These are phyloP conservation scores for Corylus heterophylla DNA, from an alignment of 306 rosid species.

Conservation along the genomic window DNA sequence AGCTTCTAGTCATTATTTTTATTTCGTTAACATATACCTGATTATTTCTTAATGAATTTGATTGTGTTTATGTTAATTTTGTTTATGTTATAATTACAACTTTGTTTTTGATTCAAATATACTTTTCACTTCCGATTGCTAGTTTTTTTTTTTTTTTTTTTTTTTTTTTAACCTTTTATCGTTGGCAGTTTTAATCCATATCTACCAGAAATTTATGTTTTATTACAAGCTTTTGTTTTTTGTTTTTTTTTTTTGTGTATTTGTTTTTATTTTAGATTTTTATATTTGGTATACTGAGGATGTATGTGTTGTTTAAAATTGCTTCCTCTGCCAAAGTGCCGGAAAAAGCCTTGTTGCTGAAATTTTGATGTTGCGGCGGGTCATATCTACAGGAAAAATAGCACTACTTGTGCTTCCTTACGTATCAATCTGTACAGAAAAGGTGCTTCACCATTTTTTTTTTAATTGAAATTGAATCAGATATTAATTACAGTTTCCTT, in stretches of 20 bases:
- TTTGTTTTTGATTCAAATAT: neutral
- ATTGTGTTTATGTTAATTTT: neutral
- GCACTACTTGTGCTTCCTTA: slow-evolving; percentile 96
- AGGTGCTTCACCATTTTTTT: slow-evolving; percentile 65
- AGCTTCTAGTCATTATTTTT: too few relatives aligned
- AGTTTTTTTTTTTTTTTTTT: neutral
- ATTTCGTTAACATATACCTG: too few relatives aligned
- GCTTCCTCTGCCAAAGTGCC: slow-evolving; percentile 64
- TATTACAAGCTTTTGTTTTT: neutral
- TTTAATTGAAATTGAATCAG: slow-evolving; percentile 1
- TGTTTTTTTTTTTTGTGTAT: neutral
- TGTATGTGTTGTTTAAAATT: slow-evolving; percentile 26
- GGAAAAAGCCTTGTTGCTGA: slow-evolving; percentile 99
- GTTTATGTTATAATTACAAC: neutral
- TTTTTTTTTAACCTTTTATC: neutral
- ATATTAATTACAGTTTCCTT: slow-evolving; percentile 18
- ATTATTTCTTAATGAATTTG: too few relatives aligned
- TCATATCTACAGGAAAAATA: slow-evolving; percentile 72
- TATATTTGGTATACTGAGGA: neutral
- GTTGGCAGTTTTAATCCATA: neutral
- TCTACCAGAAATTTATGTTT: neutral
- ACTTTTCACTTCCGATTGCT: neutral
- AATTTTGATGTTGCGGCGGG: slow-evolving; percentile 87
- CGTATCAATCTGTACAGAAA: slow-evolving; percentile 96
- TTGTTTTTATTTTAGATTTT: neutral